Evolutionary conservation across 257 asterid genomes (phyloP).

Genomic region (Fraxinus excelsior): DNA sequence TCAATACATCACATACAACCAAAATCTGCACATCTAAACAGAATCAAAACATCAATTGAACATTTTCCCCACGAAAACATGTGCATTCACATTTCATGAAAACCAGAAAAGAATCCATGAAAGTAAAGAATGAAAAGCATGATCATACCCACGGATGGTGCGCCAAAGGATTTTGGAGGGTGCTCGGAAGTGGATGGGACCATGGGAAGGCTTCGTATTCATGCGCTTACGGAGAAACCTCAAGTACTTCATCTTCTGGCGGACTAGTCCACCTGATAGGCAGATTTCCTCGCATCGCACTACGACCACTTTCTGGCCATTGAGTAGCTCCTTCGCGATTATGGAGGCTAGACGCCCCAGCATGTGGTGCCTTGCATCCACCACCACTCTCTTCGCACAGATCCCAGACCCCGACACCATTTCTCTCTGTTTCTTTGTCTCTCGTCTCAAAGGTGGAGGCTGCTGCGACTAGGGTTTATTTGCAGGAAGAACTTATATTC

Average conservation of each 20-base stretch:
- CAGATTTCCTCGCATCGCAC: slow-evolving; percentile 54
- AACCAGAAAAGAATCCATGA: no score
- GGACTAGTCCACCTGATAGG: slow-evolving; percentile 47
- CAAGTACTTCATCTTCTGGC: slow-evolving; percentile 50
- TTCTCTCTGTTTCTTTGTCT: no score
- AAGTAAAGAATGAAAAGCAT: no score
- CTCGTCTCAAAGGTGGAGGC: no score
- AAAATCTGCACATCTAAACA: no score
- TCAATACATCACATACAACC: no score
- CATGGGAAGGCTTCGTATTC: slow-evolving; percentile 54
- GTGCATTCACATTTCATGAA: no score
- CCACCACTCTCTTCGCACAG: slow-evolving; percentile 37
- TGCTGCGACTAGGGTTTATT: no score
- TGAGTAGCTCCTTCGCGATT: slow-evolving; percentile 41
- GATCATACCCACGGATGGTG: slow-evolving; percentile 48
- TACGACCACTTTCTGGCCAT: slow-evolving; percentile 46
- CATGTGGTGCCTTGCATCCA: slow-evolving; percentile 30
- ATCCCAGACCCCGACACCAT: slow-evolving; percentile 55
- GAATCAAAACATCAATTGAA: no score
- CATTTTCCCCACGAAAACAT: no score
- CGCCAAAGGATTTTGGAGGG: slow-evolving; percentile 45
- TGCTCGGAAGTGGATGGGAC: slow-evolving; percentile 36
- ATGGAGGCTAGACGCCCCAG: slow-evolving; percentile 47
- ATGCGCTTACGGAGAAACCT: slow-evolving; percentile 44
- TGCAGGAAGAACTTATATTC: no score